Base-by-base conservation (phyloP, 768 basidiomycete genomes). In the Fibroporia radiculosa region DNA sequence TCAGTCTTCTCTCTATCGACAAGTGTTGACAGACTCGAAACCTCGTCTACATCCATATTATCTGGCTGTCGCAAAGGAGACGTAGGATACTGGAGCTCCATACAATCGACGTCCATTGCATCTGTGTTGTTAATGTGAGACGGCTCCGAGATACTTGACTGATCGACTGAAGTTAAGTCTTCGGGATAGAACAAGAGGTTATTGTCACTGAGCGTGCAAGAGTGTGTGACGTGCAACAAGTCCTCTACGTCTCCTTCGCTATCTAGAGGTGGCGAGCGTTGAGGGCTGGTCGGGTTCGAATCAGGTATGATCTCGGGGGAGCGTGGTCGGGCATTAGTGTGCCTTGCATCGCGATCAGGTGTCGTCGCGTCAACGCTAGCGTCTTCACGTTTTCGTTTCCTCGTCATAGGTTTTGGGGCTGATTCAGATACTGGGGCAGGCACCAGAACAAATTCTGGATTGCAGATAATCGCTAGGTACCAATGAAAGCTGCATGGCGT, bases 401-500 rank as follows among this genome's bases (percentile, higher is more conserved):
- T 53, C 3, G 60, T 60, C 42, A 52, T 40, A 8, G 49, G 56
- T 6, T 31, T 49, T 10, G 23, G 12, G 6, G n/a, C 25, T 16
- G 26, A 7, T 7, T 12, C 26, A 12, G 29, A 20, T 23, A 29
- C 35, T 2, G 72, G 68, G n/a, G 72, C 67, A 11, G 80, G 69
- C 27, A 73, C 62, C 58, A 85, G 64, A 6, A 74, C 65, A 38
- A 70, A 62, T 42, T 77, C 79, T 0, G 96, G 95, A 48, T 84
- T 80, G 61, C 80, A 84, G 52, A 99, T 95, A 49, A 98, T 80
- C 13, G 90, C 93, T 31, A 98, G 77, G 63, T 96, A 98, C 96
- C 96, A 98, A 65, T 99, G 96, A 34, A 90, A 64, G 55, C 95
- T 98, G 51, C 7, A 25, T 7, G 16, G n/a, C n/a, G n/a, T n/a